Percentiles rank a stretch among this genome's conserved stretches.
Conservation (phyloP, 768 basidiomycete species). For the Sporobolomyces phaffii region DNA sequence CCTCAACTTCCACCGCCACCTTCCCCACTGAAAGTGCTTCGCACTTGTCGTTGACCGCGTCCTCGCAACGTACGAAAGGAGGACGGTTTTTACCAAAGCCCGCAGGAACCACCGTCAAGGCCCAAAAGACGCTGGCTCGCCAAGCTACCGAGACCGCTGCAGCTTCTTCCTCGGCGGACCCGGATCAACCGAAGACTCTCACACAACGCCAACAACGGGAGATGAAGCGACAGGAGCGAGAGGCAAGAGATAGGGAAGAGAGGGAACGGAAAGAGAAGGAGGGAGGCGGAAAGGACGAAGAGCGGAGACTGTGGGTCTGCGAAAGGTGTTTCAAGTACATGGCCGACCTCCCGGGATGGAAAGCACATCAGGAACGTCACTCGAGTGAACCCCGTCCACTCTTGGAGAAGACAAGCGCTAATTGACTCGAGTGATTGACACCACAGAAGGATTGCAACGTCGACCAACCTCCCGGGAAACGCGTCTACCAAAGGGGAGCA, state of each 20-base stretch:
- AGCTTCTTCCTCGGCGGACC: neutral
- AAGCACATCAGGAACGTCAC: conserved; percentile 55
- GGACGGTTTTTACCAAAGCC: conserved; percentile 32
- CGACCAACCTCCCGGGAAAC: conserved; percentile 73
- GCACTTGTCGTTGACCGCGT: neutral
- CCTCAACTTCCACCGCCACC: neutral
- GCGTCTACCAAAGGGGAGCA: conserved; percentile 83
- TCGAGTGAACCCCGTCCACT: too few species aligned
- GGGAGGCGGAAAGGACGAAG: conserved; percentile 4
- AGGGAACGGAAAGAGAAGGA: neutral
- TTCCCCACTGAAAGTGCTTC: too few species aligned
- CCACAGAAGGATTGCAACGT: conserved; percentile 66
- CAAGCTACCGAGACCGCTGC: neutral
- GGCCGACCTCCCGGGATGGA: conserved; percentile 63
- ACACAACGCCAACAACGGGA: conserved; percentile 31
- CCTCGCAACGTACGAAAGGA: conserved; percentile 2
- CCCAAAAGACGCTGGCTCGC: conserved; percentile 6
- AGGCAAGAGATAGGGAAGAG: conserved; percentile 2
- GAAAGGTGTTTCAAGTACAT: conserved; percentile 97
- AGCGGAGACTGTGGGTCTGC: conserved; percentile 64
- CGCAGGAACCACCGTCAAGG: conserved; percentile 22
- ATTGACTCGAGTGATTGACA: too few species aligned
- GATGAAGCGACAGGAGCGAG: conserved; percentile 14
- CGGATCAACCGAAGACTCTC: neutral
- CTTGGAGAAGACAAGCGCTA: too few species aligned